Base-by-base conservation (phyloP, 306 rosid genomes). In the Cucumis hystrix region DNA sequence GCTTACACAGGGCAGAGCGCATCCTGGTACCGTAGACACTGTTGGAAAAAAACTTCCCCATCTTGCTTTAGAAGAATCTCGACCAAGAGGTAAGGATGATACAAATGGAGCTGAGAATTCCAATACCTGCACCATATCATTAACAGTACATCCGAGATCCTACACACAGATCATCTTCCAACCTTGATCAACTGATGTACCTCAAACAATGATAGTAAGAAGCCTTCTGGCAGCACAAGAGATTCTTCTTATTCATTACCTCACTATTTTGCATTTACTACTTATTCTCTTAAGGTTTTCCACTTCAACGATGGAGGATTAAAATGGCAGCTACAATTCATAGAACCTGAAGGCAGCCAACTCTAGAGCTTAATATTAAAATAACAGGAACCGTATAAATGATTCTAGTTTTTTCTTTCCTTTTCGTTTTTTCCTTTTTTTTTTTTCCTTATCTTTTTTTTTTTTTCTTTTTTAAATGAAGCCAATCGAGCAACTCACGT, bases 191-290 rank as follows among this genome's bases (percentile, higher is more conserved):
- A 40, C 41, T 16, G 4, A 6, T 9, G 4, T 37, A 39, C 72
- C 18, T 39, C 51, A 65, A 65, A 65, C 49, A 5, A 35, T 35
- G 25, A 35, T 35, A 5, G 51, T 65, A 37, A 65, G 39, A 37
- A 13, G 68, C 72, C 51, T 81, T 58, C n/a, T 11, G 82, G 82
- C 63, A 33, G 77, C 64, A 40, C 33, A 45, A 39, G 74, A 20
- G 52, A 67, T 30, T 18, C 71, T n/a, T 18, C 72, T 35, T 66
- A 66, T 66, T 39, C 51, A 45, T 11, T 18, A 10, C 28, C 28
- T 35, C 72, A 18, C 49, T 43, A 12, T 1, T 39, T 70, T 23
- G 69, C 54, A 78, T 28, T 10, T 64, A 28, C 62, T 59, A 18
- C 17, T 69, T 47, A 73, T 71, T 51, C 47, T 60, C 54, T 17